These are phyloP conservation scores for Zasmidium cellare DNA, from an alignment of 2,329 filamentous ascomycete species.

Conservation along the genomic window DNA sequence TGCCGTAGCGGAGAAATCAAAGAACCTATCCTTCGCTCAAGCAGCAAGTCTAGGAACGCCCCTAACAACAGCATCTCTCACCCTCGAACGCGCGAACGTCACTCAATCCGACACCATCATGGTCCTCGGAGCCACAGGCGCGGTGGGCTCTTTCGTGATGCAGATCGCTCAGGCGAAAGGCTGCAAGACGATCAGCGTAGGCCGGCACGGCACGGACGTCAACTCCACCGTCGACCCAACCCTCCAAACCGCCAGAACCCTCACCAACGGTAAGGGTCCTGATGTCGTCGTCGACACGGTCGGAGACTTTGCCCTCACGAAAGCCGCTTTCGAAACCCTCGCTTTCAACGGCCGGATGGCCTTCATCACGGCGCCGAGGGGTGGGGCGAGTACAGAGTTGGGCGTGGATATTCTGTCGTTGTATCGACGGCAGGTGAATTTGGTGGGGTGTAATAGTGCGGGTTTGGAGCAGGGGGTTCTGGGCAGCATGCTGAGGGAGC, in stretches of 20 bases:
- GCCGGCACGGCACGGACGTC: constrained; percentile 1
- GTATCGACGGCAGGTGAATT: not conserved
- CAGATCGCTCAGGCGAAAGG: not conserved
- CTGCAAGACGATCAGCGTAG: not conserved
- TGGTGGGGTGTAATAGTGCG: not conserved
- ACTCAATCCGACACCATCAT: not conserved
- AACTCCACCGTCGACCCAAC: not conserved
- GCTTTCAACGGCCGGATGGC: constrained; percentile 27
- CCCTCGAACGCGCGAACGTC: not conserved
- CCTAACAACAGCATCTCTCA: not conserved
- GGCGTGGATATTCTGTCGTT: not conserved
- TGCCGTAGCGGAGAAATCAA: not conserved
- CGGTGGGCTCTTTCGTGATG: not conserved
- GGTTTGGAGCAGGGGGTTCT: not conserved
- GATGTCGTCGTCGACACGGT: constrained; percentile 32
- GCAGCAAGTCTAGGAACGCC: not conserved
- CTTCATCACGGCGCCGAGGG: constrained; percentile 29
- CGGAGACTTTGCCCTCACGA: constrained; percentile 30
- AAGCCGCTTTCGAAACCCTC: constrained; percentile 26
- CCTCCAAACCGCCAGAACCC: constrained; percentile 4
- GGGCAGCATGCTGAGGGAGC: not conserved
- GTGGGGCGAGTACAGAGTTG: not conserved
- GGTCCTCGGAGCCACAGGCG: not conserved
- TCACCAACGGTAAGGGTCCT: constrained; percentile 20
- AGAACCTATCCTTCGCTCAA: not conserved